Conservation (phyloP, 2,329 filamentous ascomycete genomes). For the Cladosporium cucumerinum region DNA sequence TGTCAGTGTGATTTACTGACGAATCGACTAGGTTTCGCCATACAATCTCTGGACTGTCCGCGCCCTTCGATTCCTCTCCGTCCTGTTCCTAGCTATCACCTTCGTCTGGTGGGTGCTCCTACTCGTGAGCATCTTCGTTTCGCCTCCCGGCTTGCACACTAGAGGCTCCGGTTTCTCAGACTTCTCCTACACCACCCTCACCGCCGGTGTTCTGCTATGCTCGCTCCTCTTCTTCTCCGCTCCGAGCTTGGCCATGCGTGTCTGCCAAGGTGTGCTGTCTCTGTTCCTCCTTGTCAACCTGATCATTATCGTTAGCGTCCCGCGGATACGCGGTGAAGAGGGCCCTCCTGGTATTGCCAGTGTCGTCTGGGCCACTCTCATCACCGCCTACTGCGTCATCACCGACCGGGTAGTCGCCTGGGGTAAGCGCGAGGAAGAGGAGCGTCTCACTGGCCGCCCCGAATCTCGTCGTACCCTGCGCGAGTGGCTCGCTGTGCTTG, state of each 20-base stretch:
- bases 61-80: constrained; percentile 71
- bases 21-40: constrained; percentile 60
- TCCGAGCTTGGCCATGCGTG: constrained; percentile 74
- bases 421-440: constrained; percentile 91
- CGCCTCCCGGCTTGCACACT: constrained; percentile 78
- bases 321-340: constrained; percentile 74
- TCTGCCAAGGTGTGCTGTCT: constrained; percentile 67
- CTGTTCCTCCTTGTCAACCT: constrained; percentile 68
- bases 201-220: constrained; percentile 70
- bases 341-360: constrained; percentile 87
- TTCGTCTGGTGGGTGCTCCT: constrained; percentile 92
- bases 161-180: constrained; percentile 90
- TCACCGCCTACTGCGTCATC: constrained; percentile 73
- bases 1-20: constrained; percentile 15
- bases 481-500: constrained; percentile 79
- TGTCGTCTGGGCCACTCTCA: constrained; percentile 76
- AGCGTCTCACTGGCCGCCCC: constrained; percentile 81
- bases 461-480: constrained; percentile 77
- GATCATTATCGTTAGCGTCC: constrained; percentile 74
- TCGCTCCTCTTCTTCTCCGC: constrained; percentile 82
- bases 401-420: constrained; percentile 81
- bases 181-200: constrained; percentile 77
- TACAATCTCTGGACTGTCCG: constrained; percentile 95
- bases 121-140: constrained; percentile 86
- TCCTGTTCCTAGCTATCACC: constrained; percentile 69